Base-by-base conservation (phyloP, 2,329 filamentous ascomycete species). In the Ophiostoma fasciatum region DNA sequence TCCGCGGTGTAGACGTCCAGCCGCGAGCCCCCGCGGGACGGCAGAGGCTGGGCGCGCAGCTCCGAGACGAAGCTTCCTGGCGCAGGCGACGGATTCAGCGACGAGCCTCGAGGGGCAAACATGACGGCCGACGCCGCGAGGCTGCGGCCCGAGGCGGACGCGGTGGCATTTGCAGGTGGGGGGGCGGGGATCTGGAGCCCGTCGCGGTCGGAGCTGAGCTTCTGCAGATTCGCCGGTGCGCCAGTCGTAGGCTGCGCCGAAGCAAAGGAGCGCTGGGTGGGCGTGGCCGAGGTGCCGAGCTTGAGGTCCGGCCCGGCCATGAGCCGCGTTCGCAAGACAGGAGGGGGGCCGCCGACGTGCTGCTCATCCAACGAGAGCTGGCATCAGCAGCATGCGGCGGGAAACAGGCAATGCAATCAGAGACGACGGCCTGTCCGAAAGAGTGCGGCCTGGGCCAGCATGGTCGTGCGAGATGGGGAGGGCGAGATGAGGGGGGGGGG, bases 61-160 rank as follows among this genome's bases (percentile, higher is more conserved):
- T 94, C 87, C 23, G 85, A 78, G 49, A 78, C 92, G 64, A 94
- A 94, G 62, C 84, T 94, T 29, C 87, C 87, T 1, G 78, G 78
- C 19, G 71, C 75, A 37, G 74, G 67, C 25, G 76, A 74, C 12
- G 80, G 73, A 42, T 77, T 78, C 50, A 85, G 67, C 33, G 80
- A 83, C 44, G 74, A 67, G 36, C 70, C 73, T 36, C 81, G 73
- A 14, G 76, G 71, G 33, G 68, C 73, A 53, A 74, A 80, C 38
- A 73, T 77, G 48, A 74, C 65, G 50, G 55, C 59, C 3, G 70
- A 70, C 22, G 64, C 59, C 20, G 68, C 63, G 13, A 67, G 48
- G 43, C 63, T 68, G 42, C 71, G 64, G 33, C 38, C 36, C 23
- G 29, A 28, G 21, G 48, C 42, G 8, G 36, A 30, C 1, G 35